A percentile compares a stretch with the other conserved stretches of the same genome.
These are phyloP conservation scores for Cenococcum geophilum DNA, from an alignment of 495 filamentous ascomycete genomes.

Conservation along the genomic window DNA sequence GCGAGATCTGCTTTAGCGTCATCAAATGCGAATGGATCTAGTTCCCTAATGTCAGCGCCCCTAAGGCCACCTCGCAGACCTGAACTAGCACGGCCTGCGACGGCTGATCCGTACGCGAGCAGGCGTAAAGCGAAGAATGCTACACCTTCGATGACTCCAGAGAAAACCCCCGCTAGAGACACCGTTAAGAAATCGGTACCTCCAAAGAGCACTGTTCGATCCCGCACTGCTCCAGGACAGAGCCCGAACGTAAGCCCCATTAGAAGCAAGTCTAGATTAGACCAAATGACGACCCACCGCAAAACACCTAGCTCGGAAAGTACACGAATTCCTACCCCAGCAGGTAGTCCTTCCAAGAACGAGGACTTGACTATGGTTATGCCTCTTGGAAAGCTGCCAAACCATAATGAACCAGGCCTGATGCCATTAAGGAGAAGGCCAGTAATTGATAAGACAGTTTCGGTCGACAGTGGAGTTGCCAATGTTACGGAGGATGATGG, in stretches of 20 bases:
- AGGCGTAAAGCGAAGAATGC: conserved; percentile 37
- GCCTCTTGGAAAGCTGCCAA: conserved; percentile 24
- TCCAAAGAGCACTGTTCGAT: conserved; percentile 18
- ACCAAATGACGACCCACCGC: conserved; percentile 19
- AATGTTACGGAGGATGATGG: conserved; percentile 36
- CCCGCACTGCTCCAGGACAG: conserved; percentile 23
- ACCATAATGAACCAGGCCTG: conserved; percentile 17
- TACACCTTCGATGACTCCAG: conserved; percentile 42
- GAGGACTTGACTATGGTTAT: conserved; percentile 41
- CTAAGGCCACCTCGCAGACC: conserved; percentile 51
- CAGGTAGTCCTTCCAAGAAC: conserved; percentile 30
- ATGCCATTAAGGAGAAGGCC: conserved; percentile 27
- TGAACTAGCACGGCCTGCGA: conserved; percentile 50
- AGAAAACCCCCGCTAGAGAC: conserved; percentile 42
- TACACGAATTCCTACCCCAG: conserved; percentile 30
- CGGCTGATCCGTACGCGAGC: conserved; percentile 52
- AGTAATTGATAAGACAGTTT: conserved; percentile 31
- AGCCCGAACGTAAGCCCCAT: conserved; percentile 32
- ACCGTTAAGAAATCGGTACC: conserved; percentile 35
- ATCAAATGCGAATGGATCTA: conserved; percentile 28
- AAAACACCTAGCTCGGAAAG: conserved; percentile 23
- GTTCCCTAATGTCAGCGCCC: conserved; percentile 54
- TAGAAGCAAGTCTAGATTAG: conserved; percentile 28
- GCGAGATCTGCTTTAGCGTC: conserved; percentile 25
- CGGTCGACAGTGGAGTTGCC: conserved; percentile 34